These are phyloP conservation scores for Lipomyces chichibuensis DNA, from an alignment of 805 yeast species.

Conservation along the genomic window DNA sequence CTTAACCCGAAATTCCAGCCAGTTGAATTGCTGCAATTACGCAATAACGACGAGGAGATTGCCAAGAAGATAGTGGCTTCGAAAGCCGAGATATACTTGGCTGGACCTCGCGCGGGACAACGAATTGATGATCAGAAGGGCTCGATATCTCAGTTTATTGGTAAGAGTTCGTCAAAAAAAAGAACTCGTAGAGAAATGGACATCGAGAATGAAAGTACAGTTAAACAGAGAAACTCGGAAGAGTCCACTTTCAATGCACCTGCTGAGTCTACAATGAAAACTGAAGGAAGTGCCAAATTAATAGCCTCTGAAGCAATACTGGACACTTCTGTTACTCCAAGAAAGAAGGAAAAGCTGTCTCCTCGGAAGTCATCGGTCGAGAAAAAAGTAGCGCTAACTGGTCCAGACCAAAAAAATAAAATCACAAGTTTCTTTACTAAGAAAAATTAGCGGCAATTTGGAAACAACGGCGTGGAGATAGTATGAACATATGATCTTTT, in stretches of 20 bases:
- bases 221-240: not conserved
- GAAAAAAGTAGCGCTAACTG: not conserved
- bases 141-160: constrained; percentile 9
- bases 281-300: not conserved
- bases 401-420: constrained; percentile 7
- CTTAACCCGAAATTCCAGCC: constrained; percentile 54
- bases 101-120: constrained; percentile 26
- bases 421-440: constrained; percentile 22
- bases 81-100: constrained; percentile 29
- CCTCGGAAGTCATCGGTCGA: not conserved
- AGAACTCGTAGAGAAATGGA: not conserved
- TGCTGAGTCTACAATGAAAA: not conserved
- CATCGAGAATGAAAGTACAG: not conserved
- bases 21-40: constrained; percentile 52
- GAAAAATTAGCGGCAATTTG: not conserved
- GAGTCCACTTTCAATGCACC: not conserved
- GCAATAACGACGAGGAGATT: constrained; percentile 40
- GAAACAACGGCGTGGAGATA: not conserved
- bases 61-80: constrained; percentile 8
- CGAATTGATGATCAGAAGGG: constrained; percentile 11
- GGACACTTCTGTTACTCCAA: not conserved
- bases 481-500: not conserved
- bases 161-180: constrained; percentile 4
- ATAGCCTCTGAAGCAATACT: not conserved
- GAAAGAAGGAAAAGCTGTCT: not conserved